Base-by-base conservation (phyloP, 2,329 filamentous ascomycete species). In the Geosmithia flava region DNA sequence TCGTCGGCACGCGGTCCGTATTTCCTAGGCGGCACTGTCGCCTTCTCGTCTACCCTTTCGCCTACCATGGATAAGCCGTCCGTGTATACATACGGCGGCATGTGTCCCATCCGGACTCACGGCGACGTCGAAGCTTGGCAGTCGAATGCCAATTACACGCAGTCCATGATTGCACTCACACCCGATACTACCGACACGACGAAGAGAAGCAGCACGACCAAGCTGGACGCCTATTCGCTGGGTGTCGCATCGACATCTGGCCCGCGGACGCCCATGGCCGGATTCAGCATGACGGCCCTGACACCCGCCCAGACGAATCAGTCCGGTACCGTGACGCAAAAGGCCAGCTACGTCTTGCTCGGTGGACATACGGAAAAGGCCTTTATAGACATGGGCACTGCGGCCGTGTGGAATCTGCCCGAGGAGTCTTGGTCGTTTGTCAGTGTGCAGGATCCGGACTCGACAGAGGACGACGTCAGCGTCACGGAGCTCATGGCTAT, bases 371-470 rank as follows among this genome's bases (percentile, higher is more conserved):
- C 89, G 0, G 72, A 80, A 55, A 65, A 71, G 16, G 90, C 89
- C 0, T 96, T 95, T 60, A 83, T 96, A 67, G 95, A 96, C 62
- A 96, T 95, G 84, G 94, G 87, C 49, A 87, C 88, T 42, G 79
- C 91, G 1, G 91, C 89, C 0, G 69, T 96, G 2, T 95, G 90
- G 72, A 90, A 81, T 48, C 70, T 96, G 7, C 91, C 91, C 0
- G 85, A 94, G 57, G 81, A 89, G 58, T 83, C 78, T 47, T 97
- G 91, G 91, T 83, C 80, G 27, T 96, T 91, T 61, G 69, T 94
- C 23, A 71, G 75, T 1, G 78, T 90, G n/a, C 68, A 75, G 15
- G 64, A 68, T 3, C 67, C 72, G 2, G 50, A 57, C 16, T 29
- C 20, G 57, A 3, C 54, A 65, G 2, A 75, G 68, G 47, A 76